Conservation (phyloP, 495 filamentous ascomycete genomes). For the Pseudotulostoma volvatum region DNA sequence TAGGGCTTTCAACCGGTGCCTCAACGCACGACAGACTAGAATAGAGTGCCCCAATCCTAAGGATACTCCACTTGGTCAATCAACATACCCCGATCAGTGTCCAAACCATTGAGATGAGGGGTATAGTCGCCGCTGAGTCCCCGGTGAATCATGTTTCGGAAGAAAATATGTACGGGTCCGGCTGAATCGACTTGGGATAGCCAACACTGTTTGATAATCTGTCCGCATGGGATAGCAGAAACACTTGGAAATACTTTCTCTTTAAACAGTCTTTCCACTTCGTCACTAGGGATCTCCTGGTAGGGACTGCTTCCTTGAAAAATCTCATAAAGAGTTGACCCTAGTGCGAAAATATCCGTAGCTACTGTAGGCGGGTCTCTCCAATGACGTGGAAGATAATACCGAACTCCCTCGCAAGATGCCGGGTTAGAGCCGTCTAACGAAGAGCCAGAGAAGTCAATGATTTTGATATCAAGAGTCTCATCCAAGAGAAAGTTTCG, state of each 20-base stretch:
- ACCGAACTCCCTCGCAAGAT: constrained; percentile 10
- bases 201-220: constrained; percentile 14
- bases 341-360: constrained; percentile 12
- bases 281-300: constrained; percentile 10
- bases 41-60: too few relatives aligned
- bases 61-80: too few relatives aligned
- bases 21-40: too few relatives aligned
- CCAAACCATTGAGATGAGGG: constrained; percentile 8
- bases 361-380: constrained; percentile 8
- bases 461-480: constrained; percentile 11
- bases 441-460: constrained; percentile 15
- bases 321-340: constrained; percentile 17
- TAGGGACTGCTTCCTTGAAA: constrained; percentile 16
- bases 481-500: constrained; percentile 14
- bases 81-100: constrained; percentile 6
- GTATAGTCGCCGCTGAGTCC: constrained; percentile 4
- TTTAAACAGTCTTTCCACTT: constrained; percentile 12
- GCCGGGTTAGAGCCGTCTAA: constrained; percentile 13
- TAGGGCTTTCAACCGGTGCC: too few relatives aligned
- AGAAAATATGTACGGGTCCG: constrained; percentile 4
- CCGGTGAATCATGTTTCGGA: constrained; percentile 1
- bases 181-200: constrained; percentile 10
- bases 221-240: constrained; percentile 10
- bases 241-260: constrained; percentile 14
- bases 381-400: constrained; percentile 9